Conservation (phyloP, 2,329 filamentous ascomycete species). For the Cladobotryum protrusum region DNA sequence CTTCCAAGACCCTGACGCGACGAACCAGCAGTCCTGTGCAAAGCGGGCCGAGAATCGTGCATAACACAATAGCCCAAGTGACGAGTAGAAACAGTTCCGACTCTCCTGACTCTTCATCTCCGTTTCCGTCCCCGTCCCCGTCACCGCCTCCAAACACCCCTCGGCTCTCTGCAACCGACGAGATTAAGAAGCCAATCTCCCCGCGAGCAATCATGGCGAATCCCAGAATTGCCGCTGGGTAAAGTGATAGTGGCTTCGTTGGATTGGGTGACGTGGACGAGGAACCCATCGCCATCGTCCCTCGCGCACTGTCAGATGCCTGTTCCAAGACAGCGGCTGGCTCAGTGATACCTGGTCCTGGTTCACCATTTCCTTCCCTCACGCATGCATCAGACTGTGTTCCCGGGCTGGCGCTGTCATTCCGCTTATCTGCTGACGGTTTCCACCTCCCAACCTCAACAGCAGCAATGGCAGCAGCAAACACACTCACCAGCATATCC, state of each 20-base stretch:
- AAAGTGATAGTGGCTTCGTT: constrained; percentile 1
- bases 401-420: background rate
- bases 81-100: constrained; percentile 9
- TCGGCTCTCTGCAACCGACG: constrained; percentile 11
- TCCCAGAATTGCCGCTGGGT: constrained; percentile 9
- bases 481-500: too few relatives aligned
- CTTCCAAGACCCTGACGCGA: constrained; percentile 23
- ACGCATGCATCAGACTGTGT: too few relatives aligned
- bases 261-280: background rate
- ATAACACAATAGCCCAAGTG: constrained; percentile 37
- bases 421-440: background rate
- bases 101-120: background rate
- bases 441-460: too few relatives aligned
- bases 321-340: too few relatives aligned
- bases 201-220: constrained; percentile 7
- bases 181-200: constrained; percentile 12
- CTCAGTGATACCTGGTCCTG: too few relatives aligned
- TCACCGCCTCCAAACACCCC: constrained; percentile 5
- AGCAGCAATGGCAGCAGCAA: too few relatives aligned
- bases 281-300: background rate
- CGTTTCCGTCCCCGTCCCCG: background rate
- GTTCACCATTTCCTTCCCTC: too few relatives aligned
- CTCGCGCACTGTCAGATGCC: too few relatives aligned
- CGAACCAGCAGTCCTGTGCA: constrained; percentile 41
- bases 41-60: constrained; percentile 47